These are phyloP conservation scores for Plantago elongata DNA, from an alignment of 257 asterid species.

Conservation along the genomic window DNA sequence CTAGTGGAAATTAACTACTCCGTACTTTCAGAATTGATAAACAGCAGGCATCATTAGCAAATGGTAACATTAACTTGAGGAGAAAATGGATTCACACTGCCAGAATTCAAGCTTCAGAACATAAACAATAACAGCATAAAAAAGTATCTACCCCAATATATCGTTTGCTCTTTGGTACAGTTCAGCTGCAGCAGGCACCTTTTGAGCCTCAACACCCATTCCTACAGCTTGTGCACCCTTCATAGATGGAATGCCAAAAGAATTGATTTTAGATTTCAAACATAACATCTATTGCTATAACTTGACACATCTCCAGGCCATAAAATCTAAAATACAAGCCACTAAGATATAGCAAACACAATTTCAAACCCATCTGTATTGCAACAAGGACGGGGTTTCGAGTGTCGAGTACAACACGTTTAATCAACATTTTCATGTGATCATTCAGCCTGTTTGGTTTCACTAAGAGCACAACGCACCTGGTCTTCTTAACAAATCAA, in stretches of 20 bases:
- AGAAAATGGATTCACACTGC: conserved; percentile 1
- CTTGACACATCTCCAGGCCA: neutral
- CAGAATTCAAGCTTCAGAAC: neutral
- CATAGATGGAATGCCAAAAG: conserved; percentile 23
- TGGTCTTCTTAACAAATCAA: no score
- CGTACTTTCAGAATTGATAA: neutral
- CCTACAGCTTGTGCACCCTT: conserved; percentile 99
- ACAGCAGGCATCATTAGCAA: neutral
- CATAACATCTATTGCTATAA: conserved; percentile 8
- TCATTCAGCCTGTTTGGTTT: no score
- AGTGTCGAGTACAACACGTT: no score
- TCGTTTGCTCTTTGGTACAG: conserved; percentile 75
- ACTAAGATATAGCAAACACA: no score
- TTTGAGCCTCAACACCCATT: conserved; percentile 95
- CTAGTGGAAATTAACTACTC: no score
- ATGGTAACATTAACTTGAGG: neutral
- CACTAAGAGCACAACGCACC: no score
- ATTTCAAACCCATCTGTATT: no score
- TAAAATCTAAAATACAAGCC: no score
- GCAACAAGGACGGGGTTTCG: no score
- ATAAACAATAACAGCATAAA: neutral
- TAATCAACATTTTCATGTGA: no score
- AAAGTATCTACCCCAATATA: conserved; percentile 63
- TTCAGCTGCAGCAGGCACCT: conserved; percentile 92
- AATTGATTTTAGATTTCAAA: neutral